These are phyloP conservation scores for Melanogaster broomeanus DNA, from an alignment of 768 basidiomycete species.

Conservation along the genomic window DNA sequence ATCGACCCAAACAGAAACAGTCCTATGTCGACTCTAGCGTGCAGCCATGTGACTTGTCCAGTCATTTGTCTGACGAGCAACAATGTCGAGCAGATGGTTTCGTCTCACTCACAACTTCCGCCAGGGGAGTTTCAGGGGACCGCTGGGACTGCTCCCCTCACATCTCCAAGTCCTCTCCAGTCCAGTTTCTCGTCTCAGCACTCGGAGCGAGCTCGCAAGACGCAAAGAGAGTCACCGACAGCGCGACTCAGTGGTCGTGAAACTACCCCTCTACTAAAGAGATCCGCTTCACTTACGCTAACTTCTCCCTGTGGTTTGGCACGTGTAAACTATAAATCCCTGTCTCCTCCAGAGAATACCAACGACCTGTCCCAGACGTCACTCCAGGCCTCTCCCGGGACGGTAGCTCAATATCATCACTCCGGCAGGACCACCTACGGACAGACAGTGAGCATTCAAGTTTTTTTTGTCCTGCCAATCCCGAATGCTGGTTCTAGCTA, in stretches of 20 bases:
- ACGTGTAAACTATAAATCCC: neutral
- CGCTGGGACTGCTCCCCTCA: conserved; percentile 5
- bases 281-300: conserved; percentile 38
- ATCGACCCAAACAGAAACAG: conserved; percentile 69
- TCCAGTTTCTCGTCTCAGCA: neutral
- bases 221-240: neutral
- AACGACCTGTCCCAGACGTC: conserved; percentile 3
- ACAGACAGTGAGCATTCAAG: conserved; percentile 68
- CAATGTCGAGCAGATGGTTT: neutral
- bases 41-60: conserved; percentile 46
- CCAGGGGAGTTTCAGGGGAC: conserved; percentile 25
- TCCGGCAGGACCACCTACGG: conserved; percentile 70
- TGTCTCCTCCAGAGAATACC: neutral
- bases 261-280: conserved; percentile 42
- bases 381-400: conserved; percentile 1
- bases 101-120: conserved; percentile 11
- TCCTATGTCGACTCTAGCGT: conserved; percentile 63
- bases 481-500: conserved; percentile 47
- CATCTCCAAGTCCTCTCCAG: neutral
- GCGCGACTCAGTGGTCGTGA: conserved; percentile 9
- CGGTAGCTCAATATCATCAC: conserved; percentile 25
- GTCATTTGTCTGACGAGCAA: conserved; percentile 40
- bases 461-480: neutral
- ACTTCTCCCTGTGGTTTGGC: conserved; percentile 2
- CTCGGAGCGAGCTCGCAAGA: neutral